Evolutionary conservation across 768 basidiomycete genomes (phyloP).

Genomic region (Phaeotremella skinneri): DNA sequence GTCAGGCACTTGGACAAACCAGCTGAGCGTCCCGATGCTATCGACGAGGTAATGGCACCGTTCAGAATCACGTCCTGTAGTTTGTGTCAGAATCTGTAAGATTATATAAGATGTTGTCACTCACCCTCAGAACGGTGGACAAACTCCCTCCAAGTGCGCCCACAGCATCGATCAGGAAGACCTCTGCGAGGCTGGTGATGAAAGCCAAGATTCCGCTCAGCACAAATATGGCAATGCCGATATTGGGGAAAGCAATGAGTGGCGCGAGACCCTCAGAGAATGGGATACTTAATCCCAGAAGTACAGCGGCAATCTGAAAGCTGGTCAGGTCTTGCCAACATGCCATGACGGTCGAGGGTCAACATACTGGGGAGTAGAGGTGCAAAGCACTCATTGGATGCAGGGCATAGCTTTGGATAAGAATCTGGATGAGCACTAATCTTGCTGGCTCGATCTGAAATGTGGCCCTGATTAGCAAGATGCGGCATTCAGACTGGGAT

Average conservation of each 20-base stretch:
- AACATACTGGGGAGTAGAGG: neutral
- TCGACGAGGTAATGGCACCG: no score
- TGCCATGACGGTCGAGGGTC: no score
- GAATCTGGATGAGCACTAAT: neutral
- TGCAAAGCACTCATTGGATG: neutral
- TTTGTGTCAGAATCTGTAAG: neutral
- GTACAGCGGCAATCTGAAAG: neutral
- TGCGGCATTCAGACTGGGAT: neutral
- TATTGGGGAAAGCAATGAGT: neutral
- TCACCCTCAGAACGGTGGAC: neutral
- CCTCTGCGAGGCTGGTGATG: neutral
- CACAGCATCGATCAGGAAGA: neutral
- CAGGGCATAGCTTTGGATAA: neutral
- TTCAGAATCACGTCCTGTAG: neutral
- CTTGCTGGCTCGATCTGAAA: neutral
- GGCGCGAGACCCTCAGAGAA: slow-evolving; percentile 1
- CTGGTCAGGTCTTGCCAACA: neutral
- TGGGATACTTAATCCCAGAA: neutral
- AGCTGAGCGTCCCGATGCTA: no score
- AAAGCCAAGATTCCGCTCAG: neutral
- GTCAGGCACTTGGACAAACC: no score
- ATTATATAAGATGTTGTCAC: neutral
- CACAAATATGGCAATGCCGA: neutral
- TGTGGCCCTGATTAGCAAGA: neutral
- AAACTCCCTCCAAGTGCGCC: neutral